phyloP scores from a whole-genome alignment of 495 filamentous ascomycete genomes.

The Cladorrhinum samala region DNA sequence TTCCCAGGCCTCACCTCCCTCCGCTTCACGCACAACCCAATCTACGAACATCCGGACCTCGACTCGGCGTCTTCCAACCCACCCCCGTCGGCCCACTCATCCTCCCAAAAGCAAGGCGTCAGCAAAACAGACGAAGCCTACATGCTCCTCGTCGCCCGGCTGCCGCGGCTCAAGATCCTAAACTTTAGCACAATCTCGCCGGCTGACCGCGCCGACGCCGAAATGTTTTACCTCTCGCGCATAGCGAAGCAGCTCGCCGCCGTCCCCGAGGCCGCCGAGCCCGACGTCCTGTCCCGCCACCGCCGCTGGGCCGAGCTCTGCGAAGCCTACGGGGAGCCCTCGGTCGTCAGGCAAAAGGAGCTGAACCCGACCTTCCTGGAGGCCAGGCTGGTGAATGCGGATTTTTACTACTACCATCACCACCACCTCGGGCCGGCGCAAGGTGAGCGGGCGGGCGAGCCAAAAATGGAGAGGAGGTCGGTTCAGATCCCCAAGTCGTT shows the following conservation, averaged over 20 bases:
- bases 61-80: slow-evolving; percentile 14
- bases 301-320: slow-evolving; percentile 69
- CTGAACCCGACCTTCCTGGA: slow-evolving; percentile 65
- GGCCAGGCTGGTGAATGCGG: slow-evolving; percentile 60
- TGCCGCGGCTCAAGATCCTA: slow-evolving; percentile 58
- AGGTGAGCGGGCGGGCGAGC: too few species aligned
- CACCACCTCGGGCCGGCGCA: too few species aligned
- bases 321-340: slow-evolving; percentile 60
- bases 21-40: slow-evolving; percentile 76
- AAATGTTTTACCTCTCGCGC: slow-evolving; percentile 82
- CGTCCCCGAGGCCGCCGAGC: slow-evolving; percentile 48
- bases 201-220: slow-evolving; percentile 75
- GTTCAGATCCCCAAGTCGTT: slow-evolving; percentile 67
- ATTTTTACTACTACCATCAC: slow-evolving; percentile 41
- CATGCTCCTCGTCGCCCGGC: slow-evolving; percentile 80
- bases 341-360: slow-evolving; percentile 43
- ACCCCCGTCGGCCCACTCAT: slow-evolving; percentile 9
- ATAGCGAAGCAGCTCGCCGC: slow-evolving; percentile 69
- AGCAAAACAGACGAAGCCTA: slow-evolving; percentile 55
- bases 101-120: slow-evolving; percentile 26
- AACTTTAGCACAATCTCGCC: slow-evolving; percentile 72
- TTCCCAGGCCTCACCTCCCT: slow-evolving; percentile 70
- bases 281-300: slow-evolving; percentile 52
- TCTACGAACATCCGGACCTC: slow-evolving; percentile 56
- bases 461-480: slow-evolving; percentile 11